Base-by-base conservation (phyloP, 345 rosid genomes). In the Noccaea caerulescens region DNA sequence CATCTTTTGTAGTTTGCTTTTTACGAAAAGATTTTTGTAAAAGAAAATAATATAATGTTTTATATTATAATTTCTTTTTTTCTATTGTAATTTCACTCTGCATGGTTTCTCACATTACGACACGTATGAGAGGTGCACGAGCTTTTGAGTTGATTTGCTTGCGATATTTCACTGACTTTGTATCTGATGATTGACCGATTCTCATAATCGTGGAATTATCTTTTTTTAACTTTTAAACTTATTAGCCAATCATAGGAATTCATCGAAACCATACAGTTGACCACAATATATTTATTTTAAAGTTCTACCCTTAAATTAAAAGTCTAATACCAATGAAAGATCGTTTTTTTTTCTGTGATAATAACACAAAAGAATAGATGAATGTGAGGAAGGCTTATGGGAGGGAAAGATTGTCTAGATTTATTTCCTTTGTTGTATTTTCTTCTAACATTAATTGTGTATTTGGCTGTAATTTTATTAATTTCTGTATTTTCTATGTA, bases 71-170 rank as follows among this genome's bases (percentile, higher is more conserved):
- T 18, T 18, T 18, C n/a, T n/a, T 18, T 18, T 18, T 62, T 41
- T 53, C 16, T 13, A 14, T 37, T 37, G 20, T 20, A 18, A 49
- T 3, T 49, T 20, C 18, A 3, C 32, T 20, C 56, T 43, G 47
- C 47, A 7, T 43, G 10, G 59, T 52, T 57, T 47, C 53, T 65
- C 6, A 41, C 60, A 33, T 7, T 38, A 12, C 18, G 60, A 66
- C 72, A 66, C 67, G 72, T 66, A 7, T 10, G n/a, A 27, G 11
- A 30, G 3, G 45, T 11, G 43, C 60, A 51, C 46, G 33, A 10
- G 58, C 30, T 34, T 66, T 34, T 63, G 63, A 44, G 55, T 12
- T 66, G 8, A 49, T 66, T 37, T 73, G 32, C 14, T 55, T 46
- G 65, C 18, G 13, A 36, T 6, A 56, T 64, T 36, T 63, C 41